A percentile compares a stretch with the other conserved stretches of the same genome.
These are phyloP conservation scores for Saccharomyces paradoxus DNA, from an alignment of 805 yeast species.

Conservation along the genomic window DNA sequence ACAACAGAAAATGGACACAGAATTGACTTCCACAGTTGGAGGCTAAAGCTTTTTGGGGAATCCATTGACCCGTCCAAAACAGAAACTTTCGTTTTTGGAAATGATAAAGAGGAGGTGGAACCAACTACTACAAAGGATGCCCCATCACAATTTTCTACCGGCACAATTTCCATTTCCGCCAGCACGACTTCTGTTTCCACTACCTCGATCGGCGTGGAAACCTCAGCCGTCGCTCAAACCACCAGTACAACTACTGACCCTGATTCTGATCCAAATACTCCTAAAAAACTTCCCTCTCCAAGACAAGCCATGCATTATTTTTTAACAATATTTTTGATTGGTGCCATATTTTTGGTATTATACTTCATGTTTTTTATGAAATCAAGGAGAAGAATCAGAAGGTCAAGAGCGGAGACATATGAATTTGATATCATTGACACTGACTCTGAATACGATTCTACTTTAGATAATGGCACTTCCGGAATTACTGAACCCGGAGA, in stretches of 20 bases:
- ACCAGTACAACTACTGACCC: slow-evolving; percentile 6
- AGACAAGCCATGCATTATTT: slow-evolving; percentile 55
- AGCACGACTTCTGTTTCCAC: slow-evolving; percentile 4
- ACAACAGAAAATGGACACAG: slow-evolving; percentile 34
- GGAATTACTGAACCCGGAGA: slow-evolving; percentile 12
- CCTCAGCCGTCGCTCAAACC: background rate
- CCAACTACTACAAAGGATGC: background rate
- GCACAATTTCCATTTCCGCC: slow-evolving; percentile 1
- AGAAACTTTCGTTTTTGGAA: slow-evolving; percentile 42
- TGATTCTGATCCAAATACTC: slow-evolving; percentile 15
- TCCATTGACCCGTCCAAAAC: slow-evolving; percentile 56
- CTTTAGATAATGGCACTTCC: slow-evolving; percentile 16
- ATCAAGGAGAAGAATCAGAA: slow-evolving; percentile 37
- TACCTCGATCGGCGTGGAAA: background rate
- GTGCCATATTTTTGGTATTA: slow-evolving; percentile 41
- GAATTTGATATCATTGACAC: slow-evolving; percentile 75
- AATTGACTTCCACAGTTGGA: slow-evolving; percentile 56
- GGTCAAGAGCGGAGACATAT: slow-evolving; percentile 61
- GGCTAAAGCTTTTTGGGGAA: slow-evolving; percentile 76
- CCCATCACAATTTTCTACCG: slow-evolving; percentile 1
- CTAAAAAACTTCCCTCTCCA: slow-evolving; percentile 31
- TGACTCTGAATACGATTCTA: slow-evolving; percentile 37
- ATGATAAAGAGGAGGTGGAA: slow-evolving; percentile 21
- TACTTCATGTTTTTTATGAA: slow-evolving; percentile 39
- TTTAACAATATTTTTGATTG: slow-evolving; percentile 49